Evolutionary conservation across 345 rosid genomes (phyloP), one percentile per base, ranked within the genome.

Genomic region (Populus deltoides): DNA sequence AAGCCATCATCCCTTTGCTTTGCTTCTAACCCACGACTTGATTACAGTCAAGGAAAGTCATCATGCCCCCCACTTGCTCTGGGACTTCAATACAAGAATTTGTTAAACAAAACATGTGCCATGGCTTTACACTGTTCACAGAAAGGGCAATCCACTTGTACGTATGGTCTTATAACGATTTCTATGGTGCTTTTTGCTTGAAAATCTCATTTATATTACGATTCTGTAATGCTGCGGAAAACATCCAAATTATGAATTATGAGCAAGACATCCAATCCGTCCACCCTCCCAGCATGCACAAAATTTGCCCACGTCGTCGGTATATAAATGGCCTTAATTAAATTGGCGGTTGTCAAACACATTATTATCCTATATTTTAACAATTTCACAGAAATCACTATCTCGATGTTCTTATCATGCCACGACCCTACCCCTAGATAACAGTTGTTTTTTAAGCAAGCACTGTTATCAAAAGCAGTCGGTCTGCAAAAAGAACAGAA

Each of bases 321-420:
- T 12, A 33, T 33, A 33, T 33, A 61, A 77, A 43, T 20, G 74
- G 79, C 69, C 74, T 27, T 20, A 43, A 57, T 57, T 22, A 18
- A 41, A 59, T 41, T 51, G 79, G 68, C 79, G 79, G 79, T 57
- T 43, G 79, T 31, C n/a, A 10, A 8, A 5, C 18, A 38, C 45
- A n/a, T 35, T 20, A 39, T 12, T 36, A 35, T 22, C 33, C 53
- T 36, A 71, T 20, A 55, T 55, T 20, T 55, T 55, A 57, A 24
- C 13, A 57, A 57, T n/a, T 11, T 2, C 12, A 41, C 45, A 11
- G 0, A 41, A 41, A 41, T 41, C 45, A 9, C 3, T 10, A 41
- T 41, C 45, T 41, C 12, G 9, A 41, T 41, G 45, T 41, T 41
- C 63, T n/a, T 9, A n/a, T 57, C 2, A 9, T 57, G 63, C 24